Evolutionary conservation across 768 basidiomycete species (phyloP).

Genomic region (Termitomyces eurrhizus): DNA sequence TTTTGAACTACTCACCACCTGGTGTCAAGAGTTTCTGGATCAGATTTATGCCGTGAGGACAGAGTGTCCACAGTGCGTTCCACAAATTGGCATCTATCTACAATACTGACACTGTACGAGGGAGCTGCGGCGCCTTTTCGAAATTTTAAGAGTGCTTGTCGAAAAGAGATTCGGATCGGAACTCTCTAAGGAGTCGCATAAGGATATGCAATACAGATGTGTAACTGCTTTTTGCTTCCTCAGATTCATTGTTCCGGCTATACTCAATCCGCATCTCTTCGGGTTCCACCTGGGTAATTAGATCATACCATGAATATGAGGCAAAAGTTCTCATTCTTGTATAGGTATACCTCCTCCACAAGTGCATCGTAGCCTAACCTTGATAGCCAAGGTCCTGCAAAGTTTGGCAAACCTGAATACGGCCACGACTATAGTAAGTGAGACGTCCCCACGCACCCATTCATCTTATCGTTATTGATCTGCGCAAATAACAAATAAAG

Average conservation of each 20-base stretch:
- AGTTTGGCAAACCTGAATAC: slow-evolving; percentile 83
- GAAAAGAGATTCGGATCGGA: slow-evolving; percentile 57
- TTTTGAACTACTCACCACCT: slow-evolving; percentile 64
- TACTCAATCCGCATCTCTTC: slow-evolving; percentile 85
- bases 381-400: slow-evolving; percentile 87
- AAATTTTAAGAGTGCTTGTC: slow-evolving; percentile 67
- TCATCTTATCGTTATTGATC: not conserved
- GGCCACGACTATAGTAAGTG: slow-evolving; percentile 29
- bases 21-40: slow-evolving; percentile 81
- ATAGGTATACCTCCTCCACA: slow-evolving; percentile 62
- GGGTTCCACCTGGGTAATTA: slow-evolving; percentile 68
- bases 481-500: not conserved
- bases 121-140: slow-evolving; percentile 69
- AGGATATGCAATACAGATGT: slow-evolving; percentile 70
- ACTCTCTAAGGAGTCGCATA: slow-evolving; percentile 37
- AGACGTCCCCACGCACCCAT: not conserved
- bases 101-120: slow-evolving; percentile 32
- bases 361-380: slow-evolving; percentile 76
- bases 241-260: slow-evolving; percentile 85
- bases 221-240: slow-evolving; percentile 90
- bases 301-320: not conserved
- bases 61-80: slow-evolving; percentile 71
- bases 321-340: slow-evolving; percentile 1
- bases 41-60: slow-evolving; percentile 70
- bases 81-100: not conserved